Evolutionary conservation across 2,329 filamentous ascomycete genomes (phyloP).

Genomic region (Elsinoe perseae): DNA sequence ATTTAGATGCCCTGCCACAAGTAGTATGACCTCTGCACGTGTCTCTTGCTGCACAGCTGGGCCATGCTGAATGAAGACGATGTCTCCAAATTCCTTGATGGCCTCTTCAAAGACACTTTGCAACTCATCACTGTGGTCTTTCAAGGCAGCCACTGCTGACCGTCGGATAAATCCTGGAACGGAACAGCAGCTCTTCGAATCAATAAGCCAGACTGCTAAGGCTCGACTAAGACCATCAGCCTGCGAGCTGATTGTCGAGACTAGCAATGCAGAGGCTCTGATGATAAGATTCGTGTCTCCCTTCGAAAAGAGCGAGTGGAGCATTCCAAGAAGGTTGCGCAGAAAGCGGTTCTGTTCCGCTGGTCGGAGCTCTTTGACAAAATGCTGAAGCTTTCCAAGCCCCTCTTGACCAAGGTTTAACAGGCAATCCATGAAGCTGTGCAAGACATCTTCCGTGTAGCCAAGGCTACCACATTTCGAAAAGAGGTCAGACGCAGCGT

Average conservation of each 20-base stretch:
- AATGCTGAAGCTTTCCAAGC: neutral
- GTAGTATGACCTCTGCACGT: conserved; percentile 68
- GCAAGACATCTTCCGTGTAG: conserved; percentile 52
- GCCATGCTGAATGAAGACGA: conserved; percentile 77
- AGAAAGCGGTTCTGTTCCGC: conserved; percentile 44
- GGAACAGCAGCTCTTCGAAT: conserved; percentile 22
- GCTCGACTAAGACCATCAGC: conserved; percentile 19
- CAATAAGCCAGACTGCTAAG: conserved; percentile 21
- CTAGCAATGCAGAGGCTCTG: conserved; percentile 15
- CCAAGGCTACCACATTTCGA: conserved; percentile 61
- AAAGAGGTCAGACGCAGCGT: conserved; percentile 36
- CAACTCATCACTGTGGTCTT: conserved; percentile 28
- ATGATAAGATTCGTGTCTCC: conserved; percentile 5
- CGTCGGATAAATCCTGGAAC: conserved; percentile 21
- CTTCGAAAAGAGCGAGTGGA: conserved; percentile 24
- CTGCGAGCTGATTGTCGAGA: conserved; percentile 17
- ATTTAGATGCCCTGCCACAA: conserved; percentile 69
- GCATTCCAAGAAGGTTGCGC: conserved; percentile 27
- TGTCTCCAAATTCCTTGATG: conserved; percentile 70
- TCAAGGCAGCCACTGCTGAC: conserved; percentile 25
- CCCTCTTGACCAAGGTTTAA: neutral
- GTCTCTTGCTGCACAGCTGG: conserved; percentile 84
- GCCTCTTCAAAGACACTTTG: conserved; percentile 58
- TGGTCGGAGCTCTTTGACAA: conserved; percentile 38
- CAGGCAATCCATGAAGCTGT: neutral